Evolutionary conservation across 176 grass and related monocot species (phyloP).

Genomic region (Saccharum spontaneum): DNA sequence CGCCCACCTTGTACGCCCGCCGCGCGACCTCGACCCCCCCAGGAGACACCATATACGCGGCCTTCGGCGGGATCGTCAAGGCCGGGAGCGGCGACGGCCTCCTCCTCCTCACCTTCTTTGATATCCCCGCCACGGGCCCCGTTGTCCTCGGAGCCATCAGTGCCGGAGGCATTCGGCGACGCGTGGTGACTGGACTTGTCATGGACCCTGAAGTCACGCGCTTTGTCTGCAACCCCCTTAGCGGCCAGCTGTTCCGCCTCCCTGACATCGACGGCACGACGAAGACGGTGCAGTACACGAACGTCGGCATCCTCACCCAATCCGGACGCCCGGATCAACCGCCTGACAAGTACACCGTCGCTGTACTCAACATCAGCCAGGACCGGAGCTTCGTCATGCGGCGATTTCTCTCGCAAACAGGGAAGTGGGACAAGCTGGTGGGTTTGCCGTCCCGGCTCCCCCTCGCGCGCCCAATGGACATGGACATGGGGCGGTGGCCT

Average conservation of each 20-base stretch:
- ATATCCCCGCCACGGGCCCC: not conserved
- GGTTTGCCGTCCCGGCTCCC: conserved; percentile 9
- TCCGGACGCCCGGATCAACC: not conserved
- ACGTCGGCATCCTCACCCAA: conserved; percentile 21
- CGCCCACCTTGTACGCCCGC: not conserved
- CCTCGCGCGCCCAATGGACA: not conserved
- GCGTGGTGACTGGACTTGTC: not conserved
- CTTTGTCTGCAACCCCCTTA: conserved; percentile 31
- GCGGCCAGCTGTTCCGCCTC: conserved; percentile 29
- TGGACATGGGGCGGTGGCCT: not conserved
- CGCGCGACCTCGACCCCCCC: not conserved
- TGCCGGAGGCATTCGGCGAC: not conserved
- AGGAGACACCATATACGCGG: not conserved
- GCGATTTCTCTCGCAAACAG: conserved; percentile 20
- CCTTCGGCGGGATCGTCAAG: not conserved
- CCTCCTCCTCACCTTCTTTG: not conserved
- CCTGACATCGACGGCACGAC: conserved; percentile 25
- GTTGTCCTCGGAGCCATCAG: not conserved
- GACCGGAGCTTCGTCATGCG: not conserved
- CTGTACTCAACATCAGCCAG: not conserved
- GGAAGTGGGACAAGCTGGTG: conserved; percentile 6
- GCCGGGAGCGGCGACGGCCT: conserved; percentile 2
- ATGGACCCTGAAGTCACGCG: not conserved
- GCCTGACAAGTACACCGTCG: not conserved
- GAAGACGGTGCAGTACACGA: not conserved